Base-by-base conservation (phyloP, 2,329 filamentous ascomycete genomes). In the Clonostachys rhizophaga region DNA sequence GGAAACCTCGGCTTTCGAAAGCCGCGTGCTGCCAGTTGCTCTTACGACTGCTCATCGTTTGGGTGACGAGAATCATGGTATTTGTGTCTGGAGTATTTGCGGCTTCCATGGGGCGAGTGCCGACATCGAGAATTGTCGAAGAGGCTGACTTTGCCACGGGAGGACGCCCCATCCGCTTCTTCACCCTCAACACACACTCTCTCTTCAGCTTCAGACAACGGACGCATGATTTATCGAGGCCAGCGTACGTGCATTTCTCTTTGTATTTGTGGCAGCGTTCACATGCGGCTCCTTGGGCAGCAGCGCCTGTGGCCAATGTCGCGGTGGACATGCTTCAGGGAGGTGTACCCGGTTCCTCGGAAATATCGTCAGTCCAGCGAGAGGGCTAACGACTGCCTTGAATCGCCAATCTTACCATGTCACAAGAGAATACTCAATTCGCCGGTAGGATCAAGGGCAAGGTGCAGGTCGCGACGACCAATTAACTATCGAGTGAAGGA, bases 261-360 rank as follows among this genome's bases (percentile, higher is more conserved):
- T 46, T 46, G 13, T 40, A 33, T 33, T 24, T 16, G 13, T 33
- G 42, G 40, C 45, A 46, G 8, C 45, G 37, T 17, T 46, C 45
- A 17, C 45, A 46, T 14, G 24, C 24, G 24, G 24, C 24, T 30
- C 24, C 24, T 10, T 30, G 24, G 9, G 9, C 9, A 30, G 24
- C 24, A 30, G 24, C 9, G 9, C 24, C 24, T 10, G 24, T 30
- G 9, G 8, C 24, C 24, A 9, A 30, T 9, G 24, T 10, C 24
- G 24, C 24, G 24, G 24, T 10, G 24, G 24, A 30, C 24, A 30
- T 30, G 24, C 2, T 30, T 30, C 24, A 30, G 24, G 24, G 24
- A 30, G 24, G 24, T 30, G 24, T 30, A 30, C 24, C 24, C 24
- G 24, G 24, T 10, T 30, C 24, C 9, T 30, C 24, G 24, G 8